phyloP scores from a whole-genome alignment of 495 filamentous ascomycete genomes.

The Terfezia boudieri region DNA sequence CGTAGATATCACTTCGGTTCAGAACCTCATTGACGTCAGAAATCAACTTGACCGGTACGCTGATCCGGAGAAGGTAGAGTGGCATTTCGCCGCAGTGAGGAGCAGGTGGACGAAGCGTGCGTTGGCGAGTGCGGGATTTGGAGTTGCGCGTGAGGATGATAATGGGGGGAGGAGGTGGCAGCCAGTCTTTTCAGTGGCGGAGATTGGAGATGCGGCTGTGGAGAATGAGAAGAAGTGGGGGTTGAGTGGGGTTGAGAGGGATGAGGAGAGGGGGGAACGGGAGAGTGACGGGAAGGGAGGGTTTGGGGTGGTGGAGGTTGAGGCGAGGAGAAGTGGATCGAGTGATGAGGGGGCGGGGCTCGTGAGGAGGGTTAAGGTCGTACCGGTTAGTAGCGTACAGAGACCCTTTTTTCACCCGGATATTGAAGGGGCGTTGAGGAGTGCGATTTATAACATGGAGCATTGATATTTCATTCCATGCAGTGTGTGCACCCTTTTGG shows the following conservation, averaged over 20 bases:
- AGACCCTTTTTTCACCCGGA: constrained; percentile 89
- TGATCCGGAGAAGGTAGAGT: constrained; percentile 65
- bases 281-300: constrained; percentile 25
- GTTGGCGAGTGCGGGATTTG: constrained; percentile 79
- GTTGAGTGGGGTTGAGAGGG: constrained; percentile 24
- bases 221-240: constrained; percentile 35
- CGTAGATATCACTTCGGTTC: constrained; percentile 81
- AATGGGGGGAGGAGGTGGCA: constrained; percentile 45
- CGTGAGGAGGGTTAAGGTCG: constrained; percentile 25
- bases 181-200: constrained; percentile 87
- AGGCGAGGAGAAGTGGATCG: constrained; percentile 23
- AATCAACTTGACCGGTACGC: constrained; percentile 89
- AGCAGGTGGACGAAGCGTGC: constrained; percentile 97
- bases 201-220: constrained; percentile 39
- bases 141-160: constrained; percentile 41
- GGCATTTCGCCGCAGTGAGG: constrained; percentile 87
- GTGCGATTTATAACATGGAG: constrained; percentile 60
- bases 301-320: constrained; percentile 28
- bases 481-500: too few species aligned
- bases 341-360: constrained; percentile 38
- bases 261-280: constrained; percentile 22
- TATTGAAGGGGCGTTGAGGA: constrained; percentile 73
- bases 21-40: constrained; percentile 89
- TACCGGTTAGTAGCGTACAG: constrained; percentile 64
- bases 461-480: neutral